Conservation (phyloP, 2,329 filamentous ascomycete genomes). For the Helminthosporium solani region DNA sequence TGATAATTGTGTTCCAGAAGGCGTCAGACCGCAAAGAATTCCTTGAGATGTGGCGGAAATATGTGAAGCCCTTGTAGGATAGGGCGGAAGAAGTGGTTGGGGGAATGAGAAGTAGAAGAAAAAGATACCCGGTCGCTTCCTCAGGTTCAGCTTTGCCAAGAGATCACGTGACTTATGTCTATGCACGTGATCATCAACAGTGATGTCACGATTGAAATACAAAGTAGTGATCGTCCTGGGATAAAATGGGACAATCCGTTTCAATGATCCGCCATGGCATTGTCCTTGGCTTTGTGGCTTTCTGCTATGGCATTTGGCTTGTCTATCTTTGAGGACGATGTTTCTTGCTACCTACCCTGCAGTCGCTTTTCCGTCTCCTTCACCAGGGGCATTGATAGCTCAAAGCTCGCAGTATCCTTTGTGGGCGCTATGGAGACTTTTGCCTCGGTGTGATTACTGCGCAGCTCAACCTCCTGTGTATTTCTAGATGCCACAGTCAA, state of each 20-base stretch:
- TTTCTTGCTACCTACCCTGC: neutral
- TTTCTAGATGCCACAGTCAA: too few species aligned
- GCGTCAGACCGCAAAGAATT: slow-evolving; percentile 29
- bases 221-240: neutral
- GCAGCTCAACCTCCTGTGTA: slow-evolving; percentile 53
- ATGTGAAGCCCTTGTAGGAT: slow-evolving; percentile 21
- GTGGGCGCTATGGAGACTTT: slow-evolving; percentile 57
- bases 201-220: slow-evolving; percentile 6
- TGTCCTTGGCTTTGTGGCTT: neutral
- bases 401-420: slow-evolving; percentile 46
- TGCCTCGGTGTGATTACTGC: slow-evolving; percentile 54
- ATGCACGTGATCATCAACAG: too few species aligned
- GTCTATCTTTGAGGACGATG: neutral
- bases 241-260: neutral
- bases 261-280: neutral
- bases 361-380: neutral
- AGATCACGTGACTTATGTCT: slow-evolving; percentile 10
- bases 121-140: neutral
- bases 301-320: neutral
- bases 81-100: neutral
- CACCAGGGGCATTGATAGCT: slow-evolving; percentile 24
- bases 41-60: slow-evolving; percentile 27
- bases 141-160: too few species aligned
- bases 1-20: slow-evolving; percentile 32
- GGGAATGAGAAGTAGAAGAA: too few species aligned